phyloP scores from a whole-genome alignment of 106 monocot genomes.

The Alisma plantagoaquatica region DNA sequence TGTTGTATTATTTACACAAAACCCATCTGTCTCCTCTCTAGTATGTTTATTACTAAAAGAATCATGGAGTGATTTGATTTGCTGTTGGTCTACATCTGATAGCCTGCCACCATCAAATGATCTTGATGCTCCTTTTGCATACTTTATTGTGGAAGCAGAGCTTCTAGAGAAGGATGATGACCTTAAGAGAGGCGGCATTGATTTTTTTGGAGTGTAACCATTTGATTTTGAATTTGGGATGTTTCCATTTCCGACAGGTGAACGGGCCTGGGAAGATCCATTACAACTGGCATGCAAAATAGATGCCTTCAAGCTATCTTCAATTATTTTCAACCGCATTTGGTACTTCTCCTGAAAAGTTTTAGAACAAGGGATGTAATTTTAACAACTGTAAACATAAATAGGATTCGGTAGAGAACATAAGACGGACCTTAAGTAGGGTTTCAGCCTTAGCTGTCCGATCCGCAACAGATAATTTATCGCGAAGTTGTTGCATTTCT shows the following conservation, averaged over 20 bases:
- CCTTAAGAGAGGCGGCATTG: constrained; percentile 40
- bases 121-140: constrained; percentile 89
- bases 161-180: constrained; percentile 57
- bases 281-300: too few relatives aligned
- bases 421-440: constrained; percentile 58
- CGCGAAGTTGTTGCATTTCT: constrained; percentile 98
- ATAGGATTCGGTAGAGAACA: neutral
- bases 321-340: constrained; percentile 69
- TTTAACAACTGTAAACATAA: neutral
- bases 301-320: constrained; percentile 68
- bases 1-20: too few relatives aligned
- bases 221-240: constrained; percentile 44
- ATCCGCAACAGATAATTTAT: constrained; percentile 84
- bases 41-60: too few relatives aligned
- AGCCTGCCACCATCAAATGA: constrained; percentile 98
- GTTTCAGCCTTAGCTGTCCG: constrained; percentile 76
- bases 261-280: constrained; percentile 70
- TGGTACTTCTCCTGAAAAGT: constrained; percentile 70
- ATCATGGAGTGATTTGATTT: too few relatives aligned
- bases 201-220: constrained; percentile 41
- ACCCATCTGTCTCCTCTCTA: too few relatives aligned
- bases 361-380: neutral
- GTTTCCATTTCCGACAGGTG: constrained; percentile 64
- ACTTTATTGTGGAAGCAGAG: constrained; percentile 55
- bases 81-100: too few relatives aligned